These are phyloP conservation scores for Candida tetrigidarum DNA, from an alignment of 1,139 yeast species.

Conservation along the genomic window DNA sequence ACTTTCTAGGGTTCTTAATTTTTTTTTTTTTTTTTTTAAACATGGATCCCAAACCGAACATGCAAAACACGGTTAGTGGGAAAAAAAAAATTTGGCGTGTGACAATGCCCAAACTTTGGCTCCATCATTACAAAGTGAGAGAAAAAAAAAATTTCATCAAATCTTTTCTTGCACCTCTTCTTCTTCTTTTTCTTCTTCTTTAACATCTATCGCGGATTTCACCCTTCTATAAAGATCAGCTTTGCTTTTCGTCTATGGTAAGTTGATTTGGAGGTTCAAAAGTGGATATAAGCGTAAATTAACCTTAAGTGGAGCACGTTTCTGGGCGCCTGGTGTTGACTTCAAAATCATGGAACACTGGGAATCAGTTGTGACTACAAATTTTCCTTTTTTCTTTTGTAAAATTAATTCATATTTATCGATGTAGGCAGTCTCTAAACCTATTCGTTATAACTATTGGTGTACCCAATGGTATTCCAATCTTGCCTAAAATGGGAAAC, in stretches of 20 bases:
- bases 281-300: constrained; percentile 46
- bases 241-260: constrained; percentile 20
- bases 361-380: constrained; percentile 62
- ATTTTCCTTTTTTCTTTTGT: constrained; percentile 7
- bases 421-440: too few species aligned
- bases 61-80: too few species aligned
- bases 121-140: not conserved
- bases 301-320: constrained; percentile 52
- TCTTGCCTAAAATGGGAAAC: too few species aligned
- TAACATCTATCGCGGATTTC: constrained; percentile 54
- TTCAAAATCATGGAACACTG: constrained; percentile 45
- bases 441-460: too few species aligned
- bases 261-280: constrained; percentile 25
- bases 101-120: not conserved
- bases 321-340: constrained; percentile 64
- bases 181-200: constrained; percentile 16
- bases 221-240: constrained; percentile 33
- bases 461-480: too few species aligned
- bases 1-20: not conserved
- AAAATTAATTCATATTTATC: not conserved
- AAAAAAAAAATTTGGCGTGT: constrained; percentile 1
- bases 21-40: too few species aligned
- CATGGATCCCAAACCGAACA: not conserved
- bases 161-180: constrained; percentile 6
- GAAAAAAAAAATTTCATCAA: constrained; percentile 1